Percentiles rank a stretch among this genome's conserved stretches.
Conservation (phyloP, 140 eudicot genomes). For the Cichorium intybus region DNA sequence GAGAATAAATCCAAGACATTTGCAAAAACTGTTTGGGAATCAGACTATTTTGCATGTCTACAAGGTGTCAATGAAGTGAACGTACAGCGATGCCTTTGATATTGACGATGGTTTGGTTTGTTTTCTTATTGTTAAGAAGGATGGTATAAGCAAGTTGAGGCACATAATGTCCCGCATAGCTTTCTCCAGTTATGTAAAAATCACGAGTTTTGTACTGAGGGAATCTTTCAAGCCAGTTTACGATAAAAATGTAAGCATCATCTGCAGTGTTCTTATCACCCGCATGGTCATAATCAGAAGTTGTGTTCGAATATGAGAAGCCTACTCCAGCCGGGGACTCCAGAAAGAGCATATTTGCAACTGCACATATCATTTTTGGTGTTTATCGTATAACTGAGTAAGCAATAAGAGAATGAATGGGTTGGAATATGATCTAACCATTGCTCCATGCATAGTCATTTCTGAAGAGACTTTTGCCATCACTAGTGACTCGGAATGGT, state of each 20-base stretch:
- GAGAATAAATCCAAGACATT: not conserved
- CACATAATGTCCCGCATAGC: conserved; percentile 36
- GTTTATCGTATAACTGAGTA: not conserved
- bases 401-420: not conserved
- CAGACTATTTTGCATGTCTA: not conserved
- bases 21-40: not conserved
- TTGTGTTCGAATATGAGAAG: conserved; percentile 33
- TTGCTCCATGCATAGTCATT: conserved; percentile 34
- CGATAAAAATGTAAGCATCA: conserved; percentile 24
- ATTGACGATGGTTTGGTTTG: conserved; percentile 30
- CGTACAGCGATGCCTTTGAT: conserved; percentile 36
- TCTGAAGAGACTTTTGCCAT: conserved; percentile 26
- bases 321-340: conserved; percentile 37
- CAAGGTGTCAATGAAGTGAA: conserved; percentile 1
- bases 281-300: conserved; percentile 31
- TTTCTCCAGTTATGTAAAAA: conserved; percentile 33
- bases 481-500: conserved; percentile 33
- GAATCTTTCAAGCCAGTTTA: conserved; percentile 38
- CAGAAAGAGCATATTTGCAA: conserved; percentile 33
- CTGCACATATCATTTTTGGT: not conserved
- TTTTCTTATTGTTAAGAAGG: conserved; percentile 25
- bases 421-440: conserved; percentile 11
- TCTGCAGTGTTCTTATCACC: conserved; percentile 36
- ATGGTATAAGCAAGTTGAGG: conserved; percentile 37
- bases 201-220: conserved; percentile 35